Base-by-base conservation (phyloP, 176 grass and related monocot species). In the Musa schizocarpa region DNA sequence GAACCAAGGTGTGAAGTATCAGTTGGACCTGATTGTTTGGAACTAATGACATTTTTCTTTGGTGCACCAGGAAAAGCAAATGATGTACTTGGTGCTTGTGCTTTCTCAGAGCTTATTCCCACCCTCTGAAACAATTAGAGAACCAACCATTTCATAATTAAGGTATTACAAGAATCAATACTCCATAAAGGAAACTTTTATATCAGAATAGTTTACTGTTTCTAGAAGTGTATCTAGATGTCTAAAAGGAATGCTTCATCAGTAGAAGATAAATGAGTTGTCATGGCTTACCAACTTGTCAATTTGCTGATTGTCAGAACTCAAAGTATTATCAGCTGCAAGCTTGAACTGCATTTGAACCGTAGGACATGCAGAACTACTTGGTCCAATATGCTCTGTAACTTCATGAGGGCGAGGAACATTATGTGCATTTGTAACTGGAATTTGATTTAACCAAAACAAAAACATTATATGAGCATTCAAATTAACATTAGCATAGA, bases 321-420 rank as follows among this genome's bases (percentile, higher is more conserved):
- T 66, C 11, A 24, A 19, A 81, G 82, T 59, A 69, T 52, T 86
- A 9, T 80, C 78, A 67, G 77, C 72, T 65, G 72, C 16, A 52
- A 48, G 59, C 79, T 90, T 93, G 55, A 88, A 82, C 71, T 93
- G 90, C 57, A 87, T 80, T 21, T 80, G 77, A 80, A 80, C 63
- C 75, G 86, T 68, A 58, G 74, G 73, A 22, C 77, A 77, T 21
- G 81, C 67, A 72, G 66, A 77, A 86, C 84, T 76, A 82, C 81
- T 89, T 75, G 83, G 77, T 74, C 66, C 87, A 43, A 80, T 74
- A 48, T 63, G 76, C 63, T 92, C 85, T 54, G 72, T 72, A 21
- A 34, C 70, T 86, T 86, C 83, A 29, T 0, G 34, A 56, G 77
- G 76, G 84, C 52, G 81, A 65, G 69, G 53, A 66, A 22, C 52